Evolutionary conservation across 345 rosid genomes (phyloP).

Genomic region (Citrus glauca): DNA sequence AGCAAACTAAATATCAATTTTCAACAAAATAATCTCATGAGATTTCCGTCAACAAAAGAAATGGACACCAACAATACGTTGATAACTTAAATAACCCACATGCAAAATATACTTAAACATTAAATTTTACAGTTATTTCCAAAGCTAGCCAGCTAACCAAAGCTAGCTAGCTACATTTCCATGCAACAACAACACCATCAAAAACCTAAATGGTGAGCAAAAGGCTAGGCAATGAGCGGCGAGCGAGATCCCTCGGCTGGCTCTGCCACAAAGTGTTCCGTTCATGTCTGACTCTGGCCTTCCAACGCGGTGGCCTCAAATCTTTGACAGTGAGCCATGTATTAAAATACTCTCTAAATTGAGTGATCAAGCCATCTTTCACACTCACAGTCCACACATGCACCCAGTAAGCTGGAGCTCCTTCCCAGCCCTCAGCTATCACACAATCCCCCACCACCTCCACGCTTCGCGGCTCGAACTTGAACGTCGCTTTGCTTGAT

Average conservation of each 20-base stretch:
- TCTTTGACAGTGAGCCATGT: slow-evolving; percentile 80
- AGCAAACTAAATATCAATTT: neutral
- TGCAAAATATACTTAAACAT: neutral
- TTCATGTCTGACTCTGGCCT: slow-evolving; percentile 9
- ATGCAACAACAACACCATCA: neutral
- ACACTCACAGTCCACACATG: slow-evolving; percentile 69
- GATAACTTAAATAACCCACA: neutral
- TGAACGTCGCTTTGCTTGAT: slow-evolving; percentile 37
- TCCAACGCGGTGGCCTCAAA: slow-evolving; percentile 36
- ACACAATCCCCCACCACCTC: slow-evolving; percentile 61
- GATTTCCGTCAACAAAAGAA: neutral
- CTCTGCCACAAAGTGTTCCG: slow-evolving; percentile 71
- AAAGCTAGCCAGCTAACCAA: neutral
- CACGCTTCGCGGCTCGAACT: slow-evolving; percentile 61
- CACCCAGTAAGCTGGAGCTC: slow-evolving; percentile 75
- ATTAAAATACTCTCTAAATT: slow-evolving; percentile 80
- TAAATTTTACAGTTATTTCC: neutral
- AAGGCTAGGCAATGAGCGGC: slow-evolving; percentile 65
- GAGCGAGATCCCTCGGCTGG: slow-evolving; percentile 52
- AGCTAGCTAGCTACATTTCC: neutral
- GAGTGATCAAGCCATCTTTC: slow-evolving; percentile 50
- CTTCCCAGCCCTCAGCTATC: slow-evolving; percentile 90
- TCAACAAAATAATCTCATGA: neutral
- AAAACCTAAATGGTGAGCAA: slow-evolving; percentile 49
- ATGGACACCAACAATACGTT: neutral